phyloP scores from a whole-genome alignment of 2,329 filamentous ascomycete genomes.

The Pyrenophora graminea region DNA sequence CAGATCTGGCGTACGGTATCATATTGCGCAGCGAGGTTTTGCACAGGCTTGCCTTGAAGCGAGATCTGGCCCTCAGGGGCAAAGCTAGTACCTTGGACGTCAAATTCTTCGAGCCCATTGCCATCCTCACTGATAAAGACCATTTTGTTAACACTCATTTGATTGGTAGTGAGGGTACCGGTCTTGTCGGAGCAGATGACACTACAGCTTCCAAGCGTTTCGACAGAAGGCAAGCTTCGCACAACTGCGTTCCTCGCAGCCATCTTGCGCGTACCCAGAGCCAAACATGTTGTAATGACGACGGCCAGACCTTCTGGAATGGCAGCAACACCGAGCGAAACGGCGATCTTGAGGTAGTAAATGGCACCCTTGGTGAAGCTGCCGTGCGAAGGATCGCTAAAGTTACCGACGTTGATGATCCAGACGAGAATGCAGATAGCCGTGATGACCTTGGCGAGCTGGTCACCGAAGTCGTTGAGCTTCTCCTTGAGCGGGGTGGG shows the following conservation, averaged over 20 bases:
- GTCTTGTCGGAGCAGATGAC: conserved; percentile 99
- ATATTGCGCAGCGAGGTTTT: conserved; percentile 71
- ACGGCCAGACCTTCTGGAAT: conserved; percentile 97
- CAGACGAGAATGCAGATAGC: conserved; percentile 95
- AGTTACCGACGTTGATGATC: conserved; percentile 98
- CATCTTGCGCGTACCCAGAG: conserved; percentile 97
- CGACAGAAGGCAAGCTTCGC: conserved; percentile 91
- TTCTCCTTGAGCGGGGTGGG: conserved; percentile 98
- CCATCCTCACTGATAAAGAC: conserved; percentile 79
- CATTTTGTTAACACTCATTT: conserved; percentile 97
- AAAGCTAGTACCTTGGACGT: conserved; percentile 92
- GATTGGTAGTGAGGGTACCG: conserved; percentile 95
- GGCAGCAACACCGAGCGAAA: conserved; percentile 94
- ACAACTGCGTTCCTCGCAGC: conserved; percentile 98
- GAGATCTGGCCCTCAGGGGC: conserved; percentile 77
- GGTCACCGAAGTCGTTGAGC: conserved; percentile 96
- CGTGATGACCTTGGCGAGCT: conserved; percentile 95
- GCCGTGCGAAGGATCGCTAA: conserved; percentile 91
- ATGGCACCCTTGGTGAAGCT: conserved; percentile 96
- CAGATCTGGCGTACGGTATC: conserved; percentile 78
- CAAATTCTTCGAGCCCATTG: conserved; percentile 77
- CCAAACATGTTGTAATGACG: conserved; percentile 97
- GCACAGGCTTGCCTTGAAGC: conserved; percentile 67
- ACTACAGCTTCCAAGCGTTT: conserved; percentile 97
- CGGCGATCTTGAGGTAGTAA: conserved; percentile 99